Conservation (phyloP, 805 yeast species). For the Candida sanyiensis region DNA sequence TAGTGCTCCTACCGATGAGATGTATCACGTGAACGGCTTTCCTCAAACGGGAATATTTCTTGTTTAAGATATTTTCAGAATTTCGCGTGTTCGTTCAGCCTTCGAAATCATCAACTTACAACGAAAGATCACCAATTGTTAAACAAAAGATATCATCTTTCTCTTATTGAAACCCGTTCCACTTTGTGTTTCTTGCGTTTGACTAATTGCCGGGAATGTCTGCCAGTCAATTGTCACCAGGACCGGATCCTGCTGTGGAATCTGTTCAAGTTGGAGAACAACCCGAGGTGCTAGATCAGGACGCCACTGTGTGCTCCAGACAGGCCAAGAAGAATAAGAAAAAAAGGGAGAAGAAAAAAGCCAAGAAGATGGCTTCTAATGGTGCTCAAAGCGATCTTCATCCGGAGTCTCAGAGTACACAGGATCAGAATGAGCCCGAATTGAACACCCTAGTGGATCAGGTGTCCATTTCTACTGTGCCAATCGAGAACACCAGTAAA, state of each 20-base stretch:
- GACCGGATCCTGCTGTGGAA: neutral
- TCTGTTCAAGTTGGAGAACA: neutral
- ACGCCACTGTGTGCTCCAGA: neutral
- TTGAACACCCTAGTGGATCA: too few relatives aligned
- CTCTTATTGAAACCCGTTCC: too few relatives aligned
- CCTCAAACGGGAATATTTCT: neutral
- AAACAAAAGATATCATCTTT: neutral
- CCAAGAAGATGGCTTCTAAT: constrained; percentile 4
- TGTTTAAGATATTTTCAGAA: neutral
- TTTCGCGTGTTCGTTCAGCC: neutral
- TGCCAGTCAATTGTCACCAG: constrained; percentile 10
- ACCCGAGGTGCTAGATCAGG: neutral
- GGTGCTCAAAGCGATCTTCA: neutral
- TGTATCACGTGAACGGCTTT: constrained; percentile 1
- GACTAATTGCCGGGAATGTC: constrained; percentile 1
- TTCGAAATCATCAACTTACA: constrained; percentile 1
- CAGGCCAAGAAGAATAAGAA: constrained; percentile 10
- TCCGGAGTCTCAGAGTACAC: neutral
- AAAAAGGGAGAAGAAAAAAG: constrained; percentile 9
- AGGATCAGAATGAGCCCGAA: too few relatives aligned
- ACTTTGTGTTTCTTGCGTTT: neutral
- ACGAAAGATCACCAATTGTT: neutral
- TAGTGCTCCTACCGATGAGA: constrained; percentile 9
- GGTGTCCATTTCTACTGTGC: too few relatives aligned
- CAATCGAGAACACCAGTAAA: too few relatives aligned